Percentiles rank a stretch among this genome's conserved stretches.
These are phyloP conservation scores for Clavulina sp. DNA, from an alignment of 768 basidiomycete species.

Conservation along the genomic window DNA sequence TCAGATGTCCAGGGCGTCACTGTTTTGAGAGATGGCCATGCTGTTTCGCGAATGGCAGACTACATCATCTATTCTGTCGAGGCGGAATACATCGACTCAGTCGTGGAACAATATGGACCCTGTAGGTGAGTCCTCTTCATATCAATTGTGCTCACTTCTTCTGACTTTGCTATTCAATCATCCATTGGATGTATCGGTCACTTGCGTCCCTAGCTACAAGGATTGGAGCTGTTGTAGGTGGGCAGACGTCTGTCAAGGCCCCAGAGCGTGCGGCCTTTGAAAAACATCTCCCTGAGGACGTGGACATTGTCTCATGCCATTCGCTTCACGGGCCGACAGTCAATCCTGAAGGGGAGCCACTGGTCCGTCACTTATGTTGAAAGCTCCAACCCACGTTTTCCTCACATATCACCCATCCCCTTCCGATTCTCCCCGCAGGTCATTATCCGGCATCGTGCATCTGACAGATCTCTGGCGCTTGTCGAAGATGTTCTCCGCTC, in stretches of 20 bases:
- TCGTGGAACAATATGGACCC: constrained; percentile 84
- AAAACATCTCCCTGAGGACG: constrained; percentile 64
- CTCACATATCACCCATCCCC: not conserved
- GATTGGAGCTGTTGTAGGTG: constrained; percentile 76
- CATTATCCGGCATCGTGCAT: constrained; percentile 70
- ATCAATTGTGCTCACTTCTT: not conserved
- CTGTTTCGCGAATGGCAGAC: constrained; percentile 76
- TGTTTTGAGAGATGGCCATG: constrained; percentile 65
- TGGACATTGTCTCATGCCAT: constrained; percentile 82
- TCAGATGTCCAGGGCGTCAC: constrained; percentile 42
- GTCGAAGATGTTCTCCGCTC: constrained; percentile 72
- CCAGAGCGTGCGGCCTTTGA: constrained; percentile 88
- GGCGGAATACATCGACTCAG: constrained; percentile 65
- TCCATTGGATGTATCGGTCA: not conserved
- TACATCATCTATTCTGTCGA: constrained; percentile 93
- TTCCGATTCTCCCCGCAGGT: constrained; percentile 36
- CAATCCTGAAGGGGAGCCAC: constrained; percentile 70
- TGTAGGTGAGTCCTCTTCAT: constrained; percentile 40
- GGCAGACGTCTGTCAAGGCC: constrained; percentile 93
- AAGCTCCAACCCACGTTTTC: not conserved
- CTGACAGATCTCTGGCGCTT: constrained; percentile 48
- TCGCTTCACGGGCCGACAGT: constrained; percentile 90
- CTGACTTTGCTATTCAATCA: too few relatives aligned
- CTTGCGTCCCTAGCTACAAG: constrained; percentile 52
- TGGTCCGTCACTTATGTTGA: constrained; percentile 33